Base-by-base conservation (phyloP, 1,284 basidiomycete species). In the Grifola frondosa region DNA sequence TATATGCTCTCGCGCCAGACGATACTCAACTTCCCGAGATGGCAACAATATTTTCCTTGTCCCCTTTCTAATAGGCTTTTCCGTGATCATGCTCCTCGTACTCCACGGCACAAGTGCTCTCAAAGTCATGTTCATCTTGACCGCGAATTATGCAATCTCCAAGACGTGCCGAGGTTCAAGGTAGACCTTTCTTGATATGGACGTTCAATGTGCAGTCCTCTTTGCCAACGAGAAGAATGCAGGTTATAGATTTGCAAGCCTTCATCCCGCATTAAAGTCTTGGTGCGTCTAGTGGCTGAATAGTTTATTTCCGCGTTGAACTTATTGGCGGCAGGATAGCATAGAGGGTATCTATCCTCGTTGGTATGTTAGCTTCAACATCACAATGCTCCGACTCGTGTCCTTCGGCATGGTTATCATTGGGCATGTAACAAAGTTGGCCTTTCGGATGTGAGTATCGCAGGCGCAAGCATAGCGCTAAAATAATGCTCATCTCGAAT, bases 291-390 rank as follows among this genome's bases (percentile, higher is more conserved):
- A 5, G 8, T 19, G 9, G 12, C 6, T 24, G 2, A n/a, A n/a
- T n/a, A 13, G 5, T 4, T 16, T 24, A 59, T 23, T 51, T 74
- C 46, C 67, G 72, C 34, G 16, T 31, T 43, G 35, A 49, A 42
- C 43, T 46, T 37, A 50, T 37, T 37, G 35, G 40, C 22, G 30
- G 12, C 30, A 96, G 88, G 93, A 97, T 61, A 58, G 46, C 28
- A 82, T 78, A 48, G 57, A 66, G 69, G 96, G 73, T 35, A 80
- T 74, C 42, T 94, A 79, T 53, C 90, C 93, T 5, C 75, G 93
- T 23, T 99, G 97, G 96, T 83, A 97, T 58, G 78, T 98, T 60
- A 83, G 76, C 56, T 98, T 96, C 75, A 99, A 99, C 65, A 95
- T 99, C 56, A 95, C 93, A 2, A 97, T 97, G 90, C 76, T 99